Conservation (phyloP, 306 rosid genomes). For the Urtica urens region DNA sequence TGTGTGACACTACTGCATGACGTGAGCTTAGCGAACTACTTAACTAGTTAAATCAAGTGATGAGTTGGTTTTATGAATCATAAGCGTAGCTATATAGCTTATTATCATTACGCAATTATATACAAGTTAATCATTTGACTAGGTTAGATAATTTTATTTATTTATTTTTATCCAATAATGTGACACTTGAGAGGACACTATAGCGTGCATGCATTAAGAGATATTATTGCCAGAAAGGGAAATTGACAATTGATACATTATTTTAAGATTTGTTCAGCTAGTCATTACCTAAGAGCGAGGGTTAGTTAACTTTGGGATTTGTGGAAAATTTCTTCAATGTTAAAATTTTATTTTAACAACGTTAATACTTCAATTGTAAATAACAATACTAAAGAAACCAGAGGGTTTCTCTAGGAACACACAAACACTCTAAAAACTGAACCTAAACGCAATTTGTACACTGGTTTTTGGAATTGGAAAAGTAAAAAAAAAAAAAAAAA, state of each 20-base stretch:
- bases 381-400: not conserved
- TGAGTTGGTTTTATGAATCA: not conserved
- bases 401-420: slow-evolving; percentile 2
- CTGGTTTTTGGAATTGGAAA: not conserved
- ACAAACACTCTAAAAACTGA: not conserved
- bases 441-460: too few species aligned
- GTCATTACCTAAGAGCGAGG: not conserved
- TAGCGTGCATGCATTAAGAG: not conserved
- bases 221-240: slow-evolving; percentile 18
- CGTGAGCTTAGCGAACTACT: not conserved
- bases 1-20: too few species aligned
- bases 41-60: not conserved
- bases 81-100: not conserved
- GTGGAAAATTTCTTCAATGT: slow-evolving; percentile 14
- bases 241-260: not conserved
- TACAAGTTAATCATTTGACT: not conserved
- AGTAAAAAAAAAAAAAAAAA: not conserved
- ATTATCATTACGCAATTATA: not conserved
- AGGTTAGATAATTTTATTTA: too few species aligned
- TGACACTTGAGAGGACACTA: not conserved
- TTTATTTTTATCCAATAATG: not conserved
- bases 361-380: not conserved
- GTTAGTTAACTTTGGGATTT: slow-evolving; percentile 61
- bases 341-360: too few species aligned
- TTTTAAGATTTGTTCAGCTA: not conserved